Base-by-base conservation (phyloP, 495 filamentous ascomycete species). In the Hypoxylon trugodes region DNA sequence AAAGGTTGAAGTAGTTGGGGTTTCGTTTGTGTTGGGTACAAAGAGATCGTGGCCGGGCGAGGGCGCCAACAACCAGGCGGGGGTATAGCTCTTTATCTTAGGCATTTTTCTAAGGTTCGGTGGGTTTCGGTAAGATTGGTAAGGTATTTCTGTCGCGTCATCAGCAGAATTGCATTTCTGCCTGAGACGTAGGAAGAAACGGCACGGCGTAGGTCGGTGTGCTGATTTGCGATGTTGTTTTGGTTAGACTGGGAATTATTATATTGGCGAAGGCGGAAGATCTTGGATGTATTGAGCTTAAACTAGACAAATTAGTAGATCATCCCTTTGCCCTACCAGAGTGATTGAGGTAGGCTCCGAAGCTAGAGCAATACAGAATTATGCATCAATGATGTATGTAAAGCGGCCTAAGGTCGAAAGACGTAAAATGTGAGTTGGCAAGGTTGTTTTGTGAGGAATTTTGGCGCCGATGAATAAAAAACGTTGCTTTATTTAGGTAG, bases 51-150 rank as follows among this genome's bases (percentile, higher is more conserved):
- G 87, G 52, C 89, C 92, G 19, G 88, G 86, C 15, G 87, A 84
- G 18, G 90, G 89, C 67, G 87, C 81, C 59, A 86, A 86, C 18
- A 97, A 85, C 92, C 92, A 97, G 54, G 84, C 78, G 21, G 92
- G 92, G 68, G 90, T 91, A 73, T 90, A 93, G 72, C 84, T 87
- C 68, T 89, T 84, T 64, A 94, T 86, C 71, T 85, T 89, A 9
- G 90, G 90, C 92, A 97, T 96, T 54, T 60, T 54, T 30, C 19
- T n/a, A 16, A 15, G 22, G 28, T 36, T 22, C n/a, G 6, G 36
- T 30, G 18, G 30, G 41, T 3, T 37, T 24, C 28, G 36, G 42
- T 45, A 25, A 49, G 12, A 35, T 22, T 15, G 25, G 16, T 22
- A 16, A 40, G 26, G 12, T 25, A 22, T 19, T 10, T 47, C 18